A percentile compares a stretch with the other conserved stretches of the same genome.
Evolutionary conservation across 768 basidiomycete genomes (phyloP).

Genomic region (Tylopilus balloui): DNA sequence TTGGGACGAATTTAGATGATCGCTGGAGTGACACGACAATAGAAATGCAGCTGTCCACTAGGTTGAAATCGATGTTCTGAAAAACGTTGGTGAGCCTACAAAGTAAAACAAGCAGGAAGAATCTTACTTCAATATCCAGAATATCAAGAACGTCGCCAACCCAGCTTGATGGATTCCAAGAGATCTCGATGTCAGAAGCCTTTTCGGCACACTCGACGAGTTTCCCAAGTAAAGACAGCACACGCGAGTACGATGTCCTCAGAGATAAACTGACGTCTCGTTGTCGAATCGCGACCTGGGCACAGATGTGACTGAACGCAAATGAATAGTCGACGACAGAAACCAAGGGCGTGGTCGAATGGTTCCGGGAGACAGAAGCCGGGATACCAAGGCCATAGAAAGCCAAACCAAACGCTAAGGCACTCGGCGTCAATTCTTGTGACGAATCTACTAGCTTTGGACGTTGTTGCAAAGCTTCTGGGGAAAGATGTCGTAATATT

Average conservation of each 20-base stretch:
- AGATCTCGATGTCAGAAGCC: constrained; percentile 30
- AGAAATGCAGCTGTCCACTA: constrained; percentile 60
- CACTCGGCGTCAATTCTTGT: constrained; percentile 32
- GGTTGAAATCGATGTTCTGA: constrained; percentile 49
- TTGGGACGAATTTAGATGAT: constrained; percentile 47
- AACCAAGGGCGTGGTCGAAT: constrained; percentile 44
- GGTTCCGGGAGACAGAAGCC: constrained; percentile 24
- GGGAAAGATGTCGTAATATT: constrained; percentile 48
- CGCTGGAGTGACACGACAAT: constrained; percentile 53
- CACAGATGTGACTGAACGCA: constrained; percentile 44
- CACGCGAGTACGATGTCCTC: constrained; percentile 50
- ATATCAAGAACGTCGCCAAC: constrained; percentile 47
- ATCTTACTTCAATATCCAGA: constrained; percentile 53
- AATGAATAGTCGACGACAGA: constrained; percentile 54
- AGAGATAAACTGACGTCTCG: constrained; percentile 30
- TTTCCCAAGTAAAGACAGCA: constrained; percentile 47
- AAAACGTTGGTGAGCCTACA: constrained; percentile 6
- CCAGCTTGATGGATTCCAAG: constrained; percentile 69
- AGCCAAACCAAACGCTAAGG: constrained; percentile 53
- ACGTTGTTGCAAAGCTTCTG: constrained; percentile 46
- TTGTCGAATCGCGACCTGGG: constrained; percentile 33
- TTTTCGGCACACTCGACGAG: constrained; percentile 43
- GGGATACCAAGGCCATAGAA: constrained; percentile 53
- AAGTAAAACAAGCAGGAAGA: background rate
- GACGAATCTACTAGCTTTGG: constrained; percentile 42